Conservation (phyloP, 345 rosid genomes). For the Orychophragmus violaceus region DNA sequence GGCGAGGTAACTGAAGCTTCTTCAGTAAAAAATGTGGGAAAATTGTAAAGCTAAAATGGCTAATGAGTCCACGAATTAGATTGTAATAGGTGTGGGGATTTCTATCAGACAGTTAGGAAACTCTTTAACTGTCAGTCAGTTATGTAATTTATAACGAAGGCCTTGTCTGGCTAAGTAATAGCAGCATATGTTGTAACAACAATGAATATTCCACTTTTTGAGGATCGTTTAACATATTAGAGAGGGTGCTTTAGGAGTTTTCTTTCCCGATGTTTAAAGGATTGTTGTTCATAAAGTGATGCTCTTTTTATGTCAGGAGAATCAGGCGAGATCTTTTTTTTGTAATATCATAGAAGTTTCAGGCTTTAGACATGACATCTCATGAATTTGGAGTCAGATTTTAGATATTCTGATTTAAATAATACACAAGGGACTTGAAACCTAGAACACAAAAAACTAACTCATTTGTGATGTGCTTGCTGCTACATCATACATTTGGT, state of each 20-base stretch:
- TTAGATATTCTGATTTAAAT: too few species aligned
- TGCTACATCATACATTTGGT: too few species aligned
- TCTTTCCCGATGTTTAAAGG: neutral
- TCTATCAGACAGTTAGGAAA: constrained; percentile 8
- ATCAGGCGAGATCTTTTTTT: neutral
- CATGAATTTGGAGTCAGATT: too few species aligned
- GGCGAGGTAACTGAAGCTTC: constrained; percentile 27
- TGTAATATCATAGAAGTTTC: neutral
- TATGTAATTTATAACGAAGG: constrained; percentile 16
- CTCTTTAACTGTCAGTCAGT: constrained; percentile 21
- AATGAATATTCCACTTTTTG: neutral
- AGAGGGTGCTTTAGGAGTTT: neutral
- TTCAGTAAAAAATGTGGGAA: neutral
- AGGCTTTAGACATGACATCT: too few species aligned
- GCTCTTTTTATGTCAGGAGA: neutral
- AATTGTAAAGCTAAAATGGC: neutral
- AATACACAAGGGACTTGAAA: too few species aligned
- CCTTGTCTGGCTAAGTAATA: constrained; percentile 17
- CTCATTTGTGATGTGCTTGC: too few species aligned
- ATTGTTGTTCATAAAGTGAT: neutral
- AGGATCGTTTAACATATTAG: neutral
- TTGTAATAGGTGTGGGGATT: constrained; percentile 4
- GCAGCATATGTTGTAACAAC: constrained; percentile 2
- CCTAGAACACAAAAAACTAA: too few species aligned
- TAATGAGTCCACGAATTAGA: constrained; percentile 8